Conservation (phyloP, 192 early-diverging fungal genomes). For the Coemansia sp. region DNA sequence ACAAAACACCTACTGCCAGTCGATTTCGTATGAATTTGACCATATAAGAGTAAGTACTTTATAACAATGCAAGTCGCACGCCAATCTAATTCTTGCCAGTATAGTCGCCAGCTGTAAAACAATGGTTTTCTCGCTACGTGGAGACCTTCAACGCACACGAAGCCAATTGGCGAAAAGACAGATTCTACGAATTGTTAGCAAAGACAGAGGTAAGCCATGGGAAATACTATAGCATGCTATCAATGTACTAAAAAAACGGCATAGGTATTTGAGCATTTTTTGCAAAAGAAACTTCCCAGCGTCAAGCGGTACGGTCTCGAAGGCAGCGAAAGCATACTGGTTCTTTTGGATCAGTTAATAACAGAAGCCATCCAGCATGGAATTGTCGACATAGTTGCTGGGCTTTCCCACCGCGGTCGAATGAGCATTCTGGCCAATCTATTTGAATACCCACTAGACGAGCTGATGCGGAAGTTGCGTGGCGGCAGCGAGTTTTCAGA, state of each 20-base stretch:
- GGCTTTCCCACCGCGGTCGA: conserved; percentile 94
- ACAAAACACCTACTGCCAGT: conserved; percentile 67
- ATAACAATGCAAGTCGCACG: background rate
- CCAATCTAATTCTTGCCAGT: background rate
- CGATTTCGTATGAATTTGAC: conserved; percentile 90
- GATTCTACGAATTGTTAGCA: conserved; percentile 56
- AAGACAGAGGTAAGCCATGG: conserved; percentile 28
- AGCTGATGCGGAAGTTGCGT: conserved; percentile 85
- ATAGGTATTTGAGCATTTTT: conserved; percentile 84
- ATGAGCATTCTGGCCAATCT: conserved; percentile 84
- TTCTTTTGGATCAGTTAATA: conserved; percentile 80
- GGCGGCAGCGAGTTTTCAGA: conserved; percentile 89
- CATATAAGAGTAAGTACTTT: conserved; percentile 65
- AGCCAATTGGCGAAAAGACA: conserved; percentile 56
- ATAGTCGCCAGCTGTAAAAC: conserved; percentile 65
- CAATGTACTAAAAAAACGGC: conserved; percentile 27
- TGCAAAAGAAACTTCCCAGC: conserved; percentile 91
- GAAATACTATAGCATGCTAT: background rate
- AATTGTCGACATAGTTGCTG: conserved; percentile 70
- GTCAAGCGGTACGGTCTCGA: conserved; percentile 97
- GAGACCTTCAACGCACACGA: conserved; percentile 53
- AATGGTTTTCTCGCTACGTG: conserved; percentile 82
- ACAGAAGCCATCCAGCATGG: conserved; percentile 59
- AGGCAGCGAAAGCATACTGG: conserved; percentile 94
- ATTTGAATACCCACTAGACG: conserved; percentile 70